These are phyloP conservation scores for Sarocladium oryzae DNA, from an alignment of 2,329 filamentous ascomycete genomes.

Conservation along the genomic window DNA sequence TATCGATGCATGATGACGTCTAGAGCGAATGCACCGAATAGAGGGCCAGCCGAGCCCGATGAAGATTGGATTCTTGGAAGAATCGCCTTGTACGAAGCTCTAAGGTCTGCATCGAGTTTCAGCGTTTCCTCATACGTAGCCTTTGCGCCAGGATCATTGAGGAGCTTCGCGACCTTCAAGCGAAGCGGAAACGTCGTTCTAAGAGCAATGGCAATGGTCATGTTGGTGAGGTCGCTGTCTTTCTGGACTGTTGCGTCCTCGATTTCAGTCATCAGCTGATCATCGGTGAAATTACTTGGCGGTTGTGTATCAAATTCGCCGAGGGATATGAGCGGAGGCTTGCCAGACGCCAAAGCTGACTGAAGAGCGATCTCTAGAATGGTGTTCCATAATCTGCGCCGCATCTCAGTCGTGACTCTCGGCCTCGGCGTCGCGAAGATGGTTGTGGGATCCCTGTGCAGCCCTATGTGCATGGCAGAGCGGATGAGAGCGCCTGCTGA, in stretches of 20 bases:
- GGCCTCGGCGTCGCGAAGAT: constrained; percentile 16
- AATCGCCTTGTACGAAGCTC: constrained; percentile 31
- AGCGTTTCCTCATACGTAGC: constrained; percentile 38
- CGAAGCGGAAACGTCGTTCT: too few species aligned
- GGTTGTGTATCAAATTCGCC: constrained; percentile 42
- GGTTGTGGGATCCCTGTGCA: constrained; percentile 39
- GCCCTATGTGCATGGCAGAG: constrained; percentile 41
- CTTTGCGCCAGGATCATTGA: constrained; percentile 33
- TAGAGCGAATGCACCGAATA: constrained; percentile 41
- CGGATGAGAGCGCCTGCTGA: constrained; percentile 36
- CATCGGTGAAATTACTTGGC: constrained; percentile 44
- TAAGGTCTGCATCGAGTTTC: constrained; percentile 34
- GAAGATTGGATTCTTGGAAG: too few species aligned
- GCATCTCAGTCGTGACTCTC: constrained; percentile 36
- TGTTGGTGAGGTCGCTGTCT: too few species aligned
- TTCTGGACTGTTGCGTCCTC: constrained; percentile 26
- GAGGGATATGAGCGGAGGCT: constrained; percentile 35
- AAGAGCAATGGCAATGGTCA: too few species aligned
- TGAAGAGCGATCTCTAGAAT: constrained; percentile 41
- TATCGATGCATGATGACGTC: constrained; percentile 49
- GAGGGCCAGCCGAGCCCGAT: constrained; percentile 16
- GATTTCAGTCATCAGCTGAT: constrained; percentile 27
- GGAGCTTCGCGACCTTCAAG: constrained; percentile 25
- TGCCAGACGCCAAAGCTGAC: constrained; percentile 38
- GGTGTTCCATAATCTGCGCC: constrained; percentile 46